Evolutionary conservation across 169 alveolate species (phyloP).

Genomic region (Blepharisma undulans): DNA sequence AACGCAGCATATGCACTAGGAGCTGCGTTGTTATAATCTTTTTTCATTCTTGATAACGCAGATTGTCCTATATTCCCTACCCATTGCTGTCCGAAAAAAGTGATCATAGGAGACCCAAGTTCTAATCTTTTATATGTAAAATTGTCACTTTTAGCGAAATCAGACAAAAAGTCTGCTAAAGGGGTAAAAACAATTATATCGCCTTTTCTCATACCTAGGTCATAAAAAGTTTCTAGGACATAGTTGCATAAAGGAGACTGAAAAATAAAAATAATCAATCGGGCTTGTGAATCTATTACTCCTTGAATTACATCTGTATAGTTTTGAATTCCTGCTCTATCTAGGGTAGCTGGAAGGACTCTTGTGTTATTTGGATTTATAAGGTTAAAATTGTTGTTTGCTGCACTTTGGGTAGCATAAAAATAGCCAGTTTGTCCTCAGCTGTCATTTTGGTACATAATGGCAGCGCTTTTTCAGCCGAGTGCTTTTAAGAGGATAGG

Average conservation of each 20-base stretch:
- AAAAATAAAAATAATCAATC: background rate
- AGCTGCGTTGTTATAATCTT: background rate
- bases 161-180: background rate
- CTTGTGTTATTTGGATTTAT: background rate
- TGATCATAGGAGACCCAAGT: background rate
- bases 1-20: background rate
- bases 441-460: background rate
- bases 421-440: background rate
- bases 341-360: background rate
- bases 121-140: background rate
- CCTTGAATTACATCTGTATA: background rate
- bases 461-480: background rate
- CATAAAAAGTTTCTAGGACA: background rate
- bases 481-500: background rate
- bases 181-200: background rate
- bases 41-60: background rate
- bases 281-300: background rate
- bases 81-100: background rate
- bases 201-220: slow-evolving; percentile 19
- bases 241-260: background rate
- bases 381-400: background rate
- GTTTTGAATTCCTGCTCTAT: background rate
- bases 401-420: background rate
- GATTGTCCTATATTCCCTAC: background rate
- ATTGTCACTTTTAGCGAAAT: background rate